A percentile compares a stretch with the other conserved stretches of the same genome.
phyloP scores from a whole-genome alignment of 345 rosid species.

The Bretschneidera sinensis region DNA sequence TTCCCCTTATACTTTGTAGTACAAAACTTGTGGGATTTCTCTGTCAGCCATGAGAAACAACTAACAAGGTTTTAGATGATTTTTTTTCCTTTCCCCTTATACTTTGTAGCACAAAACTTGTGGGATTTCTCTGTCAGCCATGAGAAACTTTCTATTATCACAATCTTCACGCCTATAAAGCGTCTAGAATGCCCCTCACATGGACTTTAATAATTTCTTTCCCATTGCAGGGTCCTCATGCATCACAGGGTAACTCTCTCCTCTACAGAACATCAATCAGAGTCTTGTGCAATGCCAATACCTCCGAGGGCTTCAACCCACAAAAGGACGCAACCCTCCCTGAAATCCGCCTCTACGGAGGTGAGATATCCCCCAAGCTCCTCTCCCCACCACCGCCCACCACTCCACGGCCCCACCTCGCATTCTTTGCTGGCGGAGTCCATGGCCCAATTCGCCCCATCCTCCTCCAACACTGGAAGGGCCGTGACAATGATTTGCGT shows the following conservation, averaged over 20 bases:
- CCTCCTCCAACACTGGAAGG: constrained; percentile 72
- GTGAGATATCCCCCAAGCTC: constrained; percentile 43
- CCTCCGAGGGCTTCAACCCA: constrained; percentile 87
- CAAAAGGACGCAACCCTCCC: constrained; percentile 72
- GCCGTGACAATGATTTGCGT: constrained; percentile 49
- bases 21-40: no score
- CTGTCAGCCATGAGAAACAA: no score
- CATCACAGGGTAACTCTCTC: constrained; percentile 41
- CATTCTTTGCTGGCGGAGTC: constrained; percentile 83
- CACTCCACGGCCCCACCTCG: constrained; percentile 47
- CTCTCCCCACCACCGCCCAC: constrained; percentile 30
- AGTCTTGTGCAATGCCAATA: constrained; percentile 88
- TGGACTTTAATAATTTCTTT: no score
- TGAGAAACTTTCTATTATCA: no score
- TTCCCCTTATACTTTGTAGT: no score
- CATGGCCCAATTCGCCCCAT: constrained; percentile 69
- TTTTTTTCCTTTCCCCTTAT: no score
- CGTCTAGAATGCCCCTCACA: no score
- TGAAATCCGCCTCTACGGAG: constrained; percentile 58
- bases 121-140: no score
- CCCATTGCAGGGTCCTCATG: constrained; percentile 63
- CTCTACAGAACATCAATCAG: constrained; percentile 67
- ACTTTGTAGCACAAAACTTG: no score
- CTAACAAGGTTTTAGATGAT: no score
- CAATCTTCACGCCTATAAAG: no score